phyloP scores from a whole-genome alignment of 2,329 filamentous ascomycete genomes.

The Paramyrothecium sp. region DNA sequence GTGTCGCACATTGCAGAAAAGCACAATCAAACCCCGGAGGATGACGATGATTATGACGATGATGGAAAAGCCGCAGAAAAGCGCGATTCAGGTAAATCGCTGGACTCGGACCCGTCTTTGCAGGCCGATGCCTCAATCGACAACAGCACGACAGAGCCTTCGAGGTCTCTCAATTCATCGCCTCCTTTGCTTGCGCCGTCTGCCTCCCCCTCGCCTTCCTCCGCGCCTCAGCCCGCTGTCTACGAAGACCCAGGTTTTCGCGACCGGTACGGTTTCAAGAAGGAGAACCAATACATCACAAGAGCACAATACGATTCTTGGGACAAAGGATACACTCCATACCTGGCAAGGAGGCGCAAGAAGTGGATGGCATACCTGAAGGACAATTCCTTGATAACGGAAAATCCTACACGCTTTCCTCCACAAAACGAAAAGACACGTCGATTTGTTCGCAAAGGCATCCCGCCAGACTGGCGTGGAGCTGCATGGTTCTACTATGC shows the following conservation, averaged over 20 bases:
- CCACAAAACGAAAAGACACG: slow-evolving; percentile 80
- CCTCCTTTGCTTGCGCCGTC: slow-evolving; percentile 4
- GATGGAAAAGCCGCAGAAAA: slow-evolving; percentile 30
- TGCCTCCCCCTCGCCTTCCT: slow-evolving; percentile 9
- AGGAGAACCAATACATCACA: slow-evolving; percentile 76
- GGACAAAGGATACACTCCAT: slow-evolving; percentile 72
- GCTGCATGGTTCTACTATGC: slow-evolving; percentile 97
- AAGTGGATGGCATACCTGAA: slow-evolving; percentile 83
- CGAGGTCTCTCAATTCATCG: slow-evolving; percentile 5
- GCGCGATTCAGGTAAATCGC: slow-evolving; percentile 51
- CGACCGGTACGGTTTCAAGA: slow-evolving; percentile 91
- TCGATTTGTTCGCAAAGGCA: slow-evolving; percentile 87
- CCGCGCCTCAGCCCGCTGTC: slow-evolving; percentile 19
- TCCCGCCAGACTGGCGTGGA: slow-evolving; percentile 91
- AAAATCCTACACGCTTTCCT: slow-evolving; percentile 75
- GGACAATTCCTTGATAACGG: slow-evolving; percentile 71
- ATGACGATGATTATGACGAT: slow-evolving; percentile 1
- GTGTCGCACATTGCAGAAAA: slow-evolving; percentile 35
- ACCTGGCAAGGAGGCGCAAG: slow-evolving; percentile 69
- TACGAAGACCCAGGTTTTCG: slow-evolving; percentile 53
- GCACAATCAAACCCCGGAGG: slow-evolving; percentile 13
- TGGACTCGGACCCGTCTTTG: slow-evolving; percentile 33
- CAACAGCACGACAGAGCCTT: slow-evolving; percentile 5
- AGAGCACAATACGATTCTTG: slow-evolving; percentile 78
- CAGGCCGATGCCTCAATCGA: slow-evolving; percentile 17